Percentiles rank a stretch among this genome's conserved stretches.
Conservation (phyloP, 371 early-diverging fungal genomes). For the Thermomucor indicae-seudaticae region DNA sequence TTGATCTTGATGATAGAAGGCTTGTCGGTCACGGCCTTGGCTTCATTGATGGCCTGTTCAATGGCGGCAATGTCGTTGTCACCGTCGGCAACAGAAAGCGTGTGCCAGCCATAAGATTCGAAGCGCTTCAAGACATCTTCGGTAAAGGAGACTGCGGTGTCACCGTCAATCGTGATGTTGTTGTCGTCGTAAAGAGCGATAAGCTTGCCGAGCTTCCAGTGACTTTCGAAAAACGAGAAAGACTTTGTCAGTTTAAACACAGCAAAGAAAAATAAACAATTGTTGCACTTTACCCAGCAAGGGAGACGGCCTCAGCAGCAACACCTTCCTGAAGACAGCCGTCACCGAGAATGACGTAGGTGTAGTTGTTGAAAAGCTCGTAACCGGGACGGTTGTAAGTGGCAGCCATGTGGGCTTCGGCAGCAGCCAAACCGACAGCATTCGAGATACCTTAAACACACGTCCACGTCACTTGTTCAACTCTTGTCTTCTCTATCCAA, state of each 20-base stretch:
- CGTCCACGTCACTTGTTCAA: not conserved
- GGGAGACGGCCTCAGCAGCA: constrained; percentile 90
- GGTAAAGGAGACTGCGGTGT: constrained; percentile 87
- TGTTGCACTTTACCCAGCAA: constrained; percentile 77
- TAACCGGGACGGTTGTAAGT: constrained; percentile 86
- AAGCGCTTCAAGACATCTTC: constrained; percentile 93
- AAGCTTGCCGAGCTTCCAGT: constrained; percentile 91
- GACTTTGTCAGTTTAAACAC: constrained; percentile 15
- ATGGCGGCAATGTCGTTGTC: constrained; percentile 77
- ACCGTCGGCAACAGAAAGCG: constrained; percentile 75
- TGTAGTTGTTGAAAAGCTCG: constrained; percentile 81
- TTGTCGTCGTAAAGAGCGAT: constrained; percentile 99
- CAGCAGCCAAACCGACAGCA: constrained; percentile 97
- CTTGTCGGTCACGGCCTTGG: constrained; percentile 82
- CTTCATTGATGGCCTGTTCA: constrained; percentile 68
- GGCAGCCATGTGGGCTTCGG: constrained; percentile 86
- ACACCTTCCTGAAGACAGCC: constrained; percentile 99
- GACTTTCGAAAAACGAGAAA: constrained; percentile 42
- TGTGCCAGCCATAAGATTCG: constrained; percentile 95
- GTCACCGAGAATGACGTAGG: constrained; percentile 93
- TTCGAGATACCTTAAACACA: constrained; percentile 58
- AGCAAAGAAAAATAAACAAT: constrained; percentile 43
- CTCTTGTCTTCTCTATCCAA: not conserved
- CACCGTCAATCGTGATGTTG: constrained; percentile 95
- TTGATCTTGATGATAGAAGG: constrained; percentile 87